Evolutionary conservation across 139 green algal species (phyloP).

Genomic region (Coccomyxa sp.): DNA sequence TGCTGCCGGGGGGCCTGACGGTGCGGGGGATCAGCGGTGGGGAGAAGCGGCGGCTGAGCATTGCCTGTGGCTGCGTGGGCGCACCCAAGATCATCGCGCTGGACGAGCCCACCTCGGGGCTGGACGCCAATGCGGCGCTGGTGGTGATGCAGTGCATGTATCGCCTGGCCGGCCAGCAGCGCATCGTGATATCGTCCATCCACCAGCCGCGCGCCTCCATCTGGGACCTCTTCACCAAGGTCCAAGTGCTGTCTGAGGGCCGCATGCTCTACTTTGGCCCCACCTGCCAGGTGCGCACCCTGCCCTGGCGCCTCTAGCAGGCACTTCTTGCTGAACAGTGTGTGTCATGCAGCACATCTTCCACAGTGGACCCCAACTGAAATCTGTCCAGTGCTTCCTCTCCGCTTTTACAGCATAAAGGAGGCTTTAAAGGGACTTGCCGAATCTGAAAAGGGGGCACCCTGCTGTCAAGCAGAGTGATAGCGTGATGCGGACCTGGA

Average conservation of each 20-base stretch:
- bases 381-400: no score
- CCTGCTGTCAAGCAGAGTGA: no score
- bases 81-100: slow-evolving; percentile 42
- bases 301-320: background rate
- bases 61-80: slow-evolving; percentile 39
- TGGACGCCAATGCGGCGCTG: slow-evolving; percentile 10
- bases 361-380: no score
- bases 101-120: slow-evolving; percentile 41
- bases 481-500: no score
- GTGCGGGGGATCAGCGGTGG: slow-evolving; percentile 29
- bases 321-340: background rate
- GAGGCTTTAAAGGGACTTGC: no score
- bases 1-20: background rate
- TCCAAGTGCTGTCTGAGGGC: background rate
- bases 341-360: no score
- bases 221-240: slow-evolving; percentile 1
- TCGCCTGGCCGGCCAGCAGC: background rate
- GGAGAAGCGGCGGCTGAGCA: slow-evolving; percentile 39
- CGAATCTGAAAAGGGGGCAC: no score
- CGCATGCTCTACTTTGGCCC: background rate
- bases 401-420: no score
- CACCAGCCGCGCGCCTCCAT: slow-evolving; percentile 5
- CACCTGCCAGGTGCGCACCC: background rate
- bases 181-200: background rate
- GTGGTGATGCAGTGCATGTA: background rate